These are phyloP conservation scores for Trichosporon sp. DNA, from an alignment of 1,284 basidiomycete species.

Conservation along the genomic window DNA sequence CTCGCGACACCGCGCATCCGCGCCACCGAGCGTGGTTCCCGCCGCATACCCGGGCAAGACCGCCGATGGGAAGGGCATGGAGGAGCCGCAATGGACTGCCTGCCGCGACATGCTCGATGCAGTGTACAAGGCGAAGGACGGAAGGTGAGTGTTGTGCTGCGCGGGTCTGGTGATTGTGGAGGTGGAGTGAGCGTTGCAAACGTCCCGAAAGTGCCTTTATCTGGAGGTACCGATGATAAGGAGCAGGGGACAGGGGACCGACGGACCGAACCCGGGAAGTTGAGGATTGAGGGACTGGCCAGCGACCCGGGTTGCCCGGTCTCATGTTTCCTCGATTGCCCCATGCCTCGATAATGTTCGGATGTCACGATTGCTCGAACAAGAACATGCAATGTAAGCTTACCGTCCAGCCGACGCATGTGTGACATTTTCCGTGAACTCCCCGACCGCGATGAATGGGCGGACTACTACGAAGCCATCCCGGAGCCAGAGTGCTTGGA, in stretches of 20 bases:
- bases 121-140: slow-evolving; percentile 41
- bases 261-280: slow-evolving; percentile 4
- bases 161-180: neutral
- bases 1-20: slow-evolving; percentile 17
- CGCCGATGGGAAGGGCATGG: slow-evolving; percentile 27
- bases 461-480: slow-evolving; percentile 47
- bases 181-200: neutral
- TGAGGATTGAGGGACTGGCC: neutral
- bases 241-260: neutral
- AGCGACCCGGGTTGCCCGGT: neutral
- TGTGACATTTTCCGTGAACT: slow-evolving; percentile 40
- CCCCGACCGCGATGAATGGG: slow-evolving; percentile 37
- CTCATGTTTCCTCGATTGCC: neutral
- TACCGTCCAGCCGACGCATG: slow-evolving; percentile 29
- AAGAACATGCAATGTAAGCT: neutral
- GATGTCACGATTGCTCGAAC: neutral
- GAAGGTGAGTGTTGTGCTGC: slow-evolving; percentile 30
- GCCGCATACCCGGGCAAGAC: slow-evolving; percentile 31
- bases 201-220: neutral
- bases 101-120: slow-evolving; percentile 40
- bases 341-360: neutral
- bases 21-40: slow-evolving; percentile 22
- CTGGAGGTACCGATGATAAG: slow-evolving; percentile 1
- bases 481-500: slow-evolving; percentile 47
- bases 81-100: slow-evolving; percentile 34